Base-by-base conservation (phyloP, 768 basidiomycete genomes). In the Boletus rufocinnamomeus region DNA sequence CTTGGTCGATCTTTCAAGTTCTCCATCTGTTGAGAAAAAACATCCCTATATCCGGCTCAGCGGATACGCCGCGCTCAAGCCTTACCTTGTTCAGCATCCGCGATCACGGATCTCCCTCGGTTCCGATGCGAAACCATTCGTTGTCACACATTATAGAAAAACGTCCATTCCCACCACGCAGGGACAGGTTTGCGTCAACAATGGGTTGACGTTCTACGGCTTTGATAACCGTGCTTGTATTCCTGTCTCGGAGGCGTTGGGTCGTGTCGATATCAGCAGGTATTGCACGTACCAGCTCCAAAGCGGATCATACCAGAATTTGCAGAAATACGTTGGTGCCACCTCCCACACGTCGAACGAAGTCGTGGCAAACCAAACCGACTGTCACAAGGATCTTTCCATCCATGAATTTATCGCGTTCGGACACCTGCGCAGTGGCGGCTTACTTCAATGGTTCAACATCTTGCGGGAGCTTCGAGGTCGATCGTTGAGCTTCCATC, bases 301-400 rank as follows among this genome's bases (percentile, higher is more conserved):
- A 1, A 35, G 37, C 1, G 71, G 70, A 10, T 61, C 64, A 7
- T 83, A 83, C 53, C 0, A 56, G 6, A 54, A 53, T 2, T 59
- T 83, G 21, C 74, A 77, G 37, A 74, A 69, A 61, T 75, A 75
- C 17, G 59, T 81, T 5, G 41, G 60, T 21, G 45, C 52, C 2
- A 79, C 76, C 9, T 66, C 59, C 17, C 77, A 81, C 50, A 75
- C 75, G 0, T 69, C 79, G 2, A 84, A 84, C 48, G 60, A 71
- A n/a, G 66, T 79, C 40, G 63, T 84, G 28, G 75, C 77, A 19
- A 62, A 67, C 17, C 83, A 84, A 56, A 57, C 61, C 0, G 66
- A 73, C 9, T 82, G 81, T 52, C 77, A 76, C 6, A 50, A 50
- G 25, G 70, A 30, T 6, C 28, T 30, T 30, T 30, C 28, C 1